These are phyloP conservation scores for Mycothermus thermophilus DNA, from an alignment of 495 filamentous ascomycete genomes.

Conservation along the genomic window DNA sequence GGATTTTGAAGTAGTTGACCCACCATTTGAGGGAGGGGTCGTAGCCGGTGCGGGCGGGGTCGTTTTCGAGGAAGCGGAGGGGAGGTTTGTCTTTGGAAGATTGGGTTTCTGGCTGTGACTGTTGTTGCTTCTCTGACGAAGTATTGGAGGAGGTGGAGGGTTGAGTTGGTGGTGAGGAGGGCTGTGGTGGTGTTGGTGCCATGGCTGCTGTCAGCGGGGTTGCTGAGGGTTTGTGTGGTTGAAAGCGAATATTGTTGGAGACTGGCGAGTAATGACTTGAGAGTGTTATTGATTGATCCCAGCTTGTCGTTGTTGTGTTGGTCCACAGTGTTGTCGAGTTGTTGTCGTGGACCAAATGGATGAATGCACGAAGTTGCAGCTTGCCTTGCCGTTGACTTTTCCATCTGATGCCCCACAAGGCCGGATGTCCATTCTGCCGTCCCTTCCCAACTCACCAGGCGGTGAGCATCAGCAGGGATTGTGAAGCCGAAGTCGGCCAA, in stretches of 20 bases:
- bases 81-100: constrained; percentile 2
- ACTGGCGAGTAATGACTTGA: no score
- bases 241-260: no score
- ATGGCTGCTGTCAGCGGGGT: neutral
- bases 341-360: neutral
- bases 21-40: constrained; percentile 50
- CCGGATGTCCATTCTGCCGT: neutral
- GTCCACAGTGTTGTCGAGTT: neutral
- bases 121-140: constrained; percentile 3
- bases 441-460: constrained; percentile 5
- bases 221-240: no score
- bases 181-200: constrained; percentile 1
- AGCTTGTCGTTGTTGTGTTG: no score
- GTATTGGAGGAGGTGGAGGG: constrained; percentile 1
- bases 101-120: neutral
- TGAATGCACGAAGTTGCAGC: neutral
- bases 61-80: constrained; percentile 27
- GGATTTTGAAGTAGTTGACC: constrained; percentile 64
- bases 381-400: no score
- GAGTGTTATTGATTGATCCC: no score
- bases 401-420: neutral
- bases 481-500: constrained; percentile 12
- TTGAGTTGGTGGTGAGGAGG: constrained; percentile 1
- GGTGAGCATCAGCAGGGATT: constrained; percentile 7
- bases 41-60: constrained; percentile 44